Evolutionary conservation across 345 rosid species (phyloP).

Genomic region (Psidium friedrichsthalianum): DNA sequence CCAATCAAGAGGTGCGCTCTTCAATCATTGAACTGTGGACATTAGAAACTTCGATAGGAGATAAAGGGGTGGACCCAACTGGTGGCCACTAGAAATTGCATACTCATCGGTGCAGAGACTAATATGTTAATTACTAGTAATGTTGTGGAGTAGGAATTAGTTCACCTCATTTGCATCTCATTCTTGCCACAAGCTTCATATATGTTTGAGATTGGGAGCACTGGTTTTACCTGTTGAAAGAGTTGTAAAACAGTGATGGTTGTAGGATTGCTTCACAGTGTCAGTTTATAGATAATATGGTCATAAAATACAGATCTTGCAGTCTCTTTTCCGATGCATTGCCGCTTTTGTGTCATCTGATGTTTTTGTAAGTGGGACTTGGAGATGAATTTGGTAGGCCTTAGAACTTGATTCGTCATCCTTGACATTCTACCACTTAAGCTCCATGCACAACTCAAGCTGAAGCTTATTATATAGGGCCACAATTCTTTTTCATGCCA

Average conservation of each 20-base stretch:
- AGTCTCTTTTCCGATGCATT: background rate
- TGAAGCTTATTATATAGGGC: background rate
- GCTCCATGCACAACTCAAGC: background rate
- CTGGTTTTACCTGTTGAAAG: background rate
- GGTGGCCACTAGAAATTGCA: background rate
- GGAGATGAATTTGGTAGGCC: background rate
- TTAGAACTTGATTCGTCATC: background rate
- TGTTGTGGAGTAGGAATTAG: background rate
- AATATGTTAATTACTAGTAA: background rate
- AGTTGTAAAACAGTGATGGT: background rate
- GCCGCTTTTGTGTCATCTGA: background rate
- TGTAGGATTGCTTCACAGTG: background rate
- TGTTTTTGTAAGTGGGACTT: background rate
- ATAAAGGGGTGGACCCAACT: background rate
- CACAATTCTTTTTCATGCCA: background rate
- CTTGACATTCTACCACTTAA: background rate
- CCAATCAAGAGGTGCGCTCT: conserved; percentile 77
- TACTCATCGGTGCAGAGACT: background rate
- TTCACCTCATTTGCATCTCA: background rate
- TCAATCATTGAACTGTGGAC: background rate
- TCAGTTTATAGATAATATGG: background rate
- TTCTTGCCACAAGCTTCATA: background rate
- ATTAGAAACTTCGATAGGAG: background rate
- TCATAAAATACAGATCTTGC: background rate
- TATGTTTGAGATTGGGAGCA: background rate